Evolutionary conservation across 371 early-diverging fungal species (phyloP).

Genomic region (Mortierella polycephala): DNA sequence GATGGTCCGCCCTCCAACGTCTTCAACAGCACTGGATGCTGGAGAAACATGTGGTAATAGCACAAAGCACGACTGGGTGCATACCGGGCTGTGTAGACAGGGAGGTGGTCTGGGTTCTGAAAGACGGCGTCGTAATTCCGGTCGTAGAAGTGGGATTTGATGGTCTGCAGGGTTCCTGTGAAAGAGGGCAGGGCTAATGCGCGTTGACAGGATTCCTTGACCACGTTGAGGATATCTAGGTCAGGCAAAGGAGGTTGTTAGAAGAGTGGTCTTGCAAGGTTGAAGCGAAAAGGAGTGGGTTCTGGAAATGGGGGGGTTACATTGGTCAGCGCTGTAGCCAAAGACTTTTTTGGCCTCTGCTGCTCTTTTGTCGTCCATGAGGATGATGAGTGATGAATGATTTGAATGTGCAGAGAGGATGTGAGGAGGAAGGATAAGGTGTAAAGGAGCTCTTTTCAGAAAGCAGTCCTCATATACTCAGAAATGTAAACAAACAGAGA

Average conservation of each 20-base stretch:
- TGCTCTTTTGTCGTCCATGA: slow-evolving; percentile 37
- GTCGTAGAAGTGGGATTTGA: slow-evolving; percentile 83
- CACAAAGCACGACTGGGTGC: slow-evolving; percentile 88
- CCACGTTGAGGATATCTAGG: slow-evolving; percentile 72
- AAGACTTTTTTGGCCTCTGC: slow-evolving; percentile 29
- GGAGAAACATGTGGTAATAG: slow-evolving; percentile 80
- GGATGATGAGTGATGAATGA: neutral
- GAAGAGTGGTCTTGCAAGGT: neutral
- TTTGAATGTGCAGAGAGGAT: neutral
- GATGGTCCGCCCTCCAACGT: slow-evolving; percentile 57
- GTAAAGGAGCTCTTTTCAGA: neutral
- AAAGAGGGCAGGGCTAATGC: slow-evolving; percentile 73
- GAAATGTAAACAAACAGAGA: neutral
- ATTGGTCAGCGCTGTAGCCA: slow-evolving; percentile 65
- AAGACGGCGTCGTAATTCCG: slow-evolving; percentile 90
- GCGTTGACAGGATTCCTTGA: slow-evolving; percentile 71
- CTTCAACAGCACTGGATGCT: slow-evolving; percentile 62
- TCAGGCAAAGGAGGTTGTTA: neutral
- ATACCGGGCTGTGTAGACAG: slow-evolving; percentile 89
- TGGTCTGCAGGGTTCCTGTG: slow-evolving; percentile 68
- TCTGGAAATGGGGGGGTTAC: slow-evolving; percentile 32
- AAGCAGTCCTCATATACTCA: neutral
- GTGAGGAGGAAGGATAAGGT: neutral
- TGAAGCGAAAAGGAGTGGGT: neutral
- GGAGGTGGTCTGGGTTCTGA: slow-evolving; percentile 72